Base-by-base conservation (phyloP, 1,139 yeast species). In the Yamadazyma diddensiae region DNA sequence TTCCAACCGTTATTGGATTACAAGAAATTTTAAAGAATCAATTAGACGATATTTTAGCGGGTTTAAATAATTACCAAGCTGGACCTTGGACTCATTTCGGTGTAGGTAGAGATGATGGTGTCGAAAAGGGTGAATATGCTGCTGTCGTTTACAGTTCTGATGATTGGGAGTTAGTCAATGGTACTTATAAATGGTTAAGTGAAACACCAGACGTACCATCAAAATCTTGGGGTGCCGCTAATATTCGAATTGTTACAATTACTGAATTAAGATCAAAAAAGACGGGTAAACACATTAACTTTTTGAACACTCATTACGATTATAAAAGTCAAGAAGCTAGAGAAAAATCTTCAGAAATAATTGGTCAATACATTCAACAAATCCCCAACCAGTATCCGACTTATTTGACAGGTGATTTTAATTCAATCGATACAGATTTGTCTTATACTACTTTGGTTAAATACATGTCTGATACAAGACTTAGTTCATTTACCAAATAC, bases 31-130 rank as follows among this genome's bases (percentile, higher is more conserved):
- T 49, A 32, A 43, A 55, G 30, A 46, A 53, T 27, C 63, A 55
- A 41, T 44, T 60, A 28, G 39, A 38, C 10, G 65, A 59, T 39
- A 46, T 59, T 10, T 30, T 53, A 16, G 20, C 24, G 2, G 58
- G 57, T 2, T 43, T 56, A 24, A 52, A 52, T 24, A 20, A 21
- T n/a, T 16, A 34, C 20, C 25, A 21, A 16, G 30, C 38, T 21
- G 33, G 35, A 21, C 46, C 52, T 3, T 72, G 68, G 62, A 52
- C 53, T 6, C 66, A 67, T 40, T 64, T 59, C 35, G 74, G 74
- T 2, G 66, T 63, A 16, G 77, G 77, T 3, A 54, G 77, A 50
- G 70, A 67, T 33, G 75, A 71, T 47, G 77, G 77, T 5, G 38
- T 43, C 6, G 50, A 49, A 12, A 43, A 47, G 3, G 76, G 77